Base-by-base conservation (phyloP, 140 eudicot genomes). In the Flaveria floridana region DNA sequence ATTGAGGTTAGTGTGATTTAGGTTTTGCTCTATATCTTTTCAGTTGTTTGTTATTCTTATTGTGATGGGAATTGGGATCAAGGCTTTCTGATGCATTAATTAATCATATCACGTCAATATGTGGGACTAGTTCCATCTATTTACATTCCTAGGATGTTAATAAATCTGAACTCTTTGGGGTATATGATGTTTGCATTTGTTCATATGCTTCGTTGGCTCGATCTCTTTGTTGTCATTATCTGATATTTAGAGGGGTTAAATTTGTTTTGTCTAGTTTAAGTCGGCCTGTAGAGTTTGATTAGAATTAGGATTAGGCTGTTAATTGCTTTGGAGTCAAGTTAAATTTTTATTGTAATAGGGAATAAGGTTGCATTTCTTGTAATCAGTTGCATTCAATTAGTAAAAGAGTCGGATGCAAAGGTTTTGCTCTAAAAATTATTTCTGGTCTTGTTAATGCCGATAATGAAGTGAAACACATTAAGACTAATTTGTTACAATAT, bases 1-100 rank as follows among this genome's bases (percentile, higher is more conserved):
- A 88, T 85, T 67, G 96, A 94, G 99, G 99, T 94, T 34, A 34
- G 41, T 34, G 41, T 6, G 7, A 34, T 6, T 78, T 71, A 81
- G 64, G 10, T 70, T 46, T 66, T 21, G 1, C 20, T 44, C 51
- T 6, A 34, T 34, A 6, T 48, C 12, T 70, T 20, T 74, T 26
- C 26, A 47, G 25, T 67, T 68, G 57, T 15, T 8, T 25, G 37
- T 66, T 42, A 4, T 44, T 47, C 26, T 15, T 61, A n/a, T 8
- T 44, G 19, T 30, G 78, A 61, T 6, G 41, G 8, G 41, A 34
- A 6, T 34, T 34, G 41, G 41, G 41, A 34, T 34, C 41, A 5
- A 34, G 41, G 41, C 41, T 34, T 34, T 46, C 26, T 52, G 48
- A 58, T 52, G 50, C 50, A 1, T 28, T 71, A 12, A 46, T 46